Base-by-base conservation (phyloP, 495 filamentous ascomycete genomes). In the Neurospora sp. region DNA sequence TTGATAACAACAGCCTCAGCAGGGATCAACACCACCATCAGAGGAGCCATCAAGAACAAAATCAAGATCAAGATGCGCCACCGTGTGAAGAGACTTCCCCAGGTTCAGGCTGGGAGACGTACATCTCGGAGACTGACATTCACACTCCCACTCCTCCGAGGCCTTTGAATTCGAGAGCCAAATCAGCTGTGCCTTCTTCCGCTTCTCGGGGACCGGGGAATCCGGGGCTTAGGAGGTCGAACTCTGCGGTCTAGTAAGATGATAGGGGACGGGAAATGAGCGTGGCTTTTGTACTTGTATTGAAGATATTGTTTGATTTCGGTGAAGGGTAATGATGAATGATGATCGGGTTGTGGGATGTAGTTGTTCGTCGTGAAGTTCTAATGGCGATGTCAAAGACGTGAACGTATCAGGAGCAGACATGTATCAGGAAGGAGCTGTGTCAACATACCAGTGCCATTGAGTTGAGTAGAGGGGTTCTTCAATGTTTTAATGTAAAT, bases 101-200 rank as follows among this genome's bases (percentile, higher is more conserved):
- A 18, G 27, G 54, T 9, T 66, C 54, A 66, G 35, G 38, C 18
- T 72, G 71, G 71, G 71, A 72, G 60, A 72, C 71, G 18, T 72
- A 72, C 35, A 27, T 69, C 1, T 44, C 71, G 16, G 71, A 72
- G 8, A 66, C 54, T 35, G 54, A 35, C 14, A 35, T 35, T 35
- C 27, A 35, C 14, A 66, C 54, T 18, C 54, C 27, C 31, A 66
- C 54, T 16, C 54, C 54, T 35, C 54, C 31, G 3, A 35, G 54
- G 12, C 54, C 54, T 66, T 16, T 35, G 54, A 66, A 31, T 37
- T 9, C 14, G 7, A 66, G 54, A 35, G 54, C 54, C 14, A 66
- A 66, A 37, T 66, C 54, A 27, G 46, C 20, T 1, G 27, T 35
- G 3, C 54, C 49, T 60, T 41, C n/a, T n/a, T n/a, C n/a, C n/a